Evolutionary conservation across 805 yeast genomes (phyloP), one percentile per base, ranked within the genome.

Genomic region (Kodamaea restingae): DNA sequence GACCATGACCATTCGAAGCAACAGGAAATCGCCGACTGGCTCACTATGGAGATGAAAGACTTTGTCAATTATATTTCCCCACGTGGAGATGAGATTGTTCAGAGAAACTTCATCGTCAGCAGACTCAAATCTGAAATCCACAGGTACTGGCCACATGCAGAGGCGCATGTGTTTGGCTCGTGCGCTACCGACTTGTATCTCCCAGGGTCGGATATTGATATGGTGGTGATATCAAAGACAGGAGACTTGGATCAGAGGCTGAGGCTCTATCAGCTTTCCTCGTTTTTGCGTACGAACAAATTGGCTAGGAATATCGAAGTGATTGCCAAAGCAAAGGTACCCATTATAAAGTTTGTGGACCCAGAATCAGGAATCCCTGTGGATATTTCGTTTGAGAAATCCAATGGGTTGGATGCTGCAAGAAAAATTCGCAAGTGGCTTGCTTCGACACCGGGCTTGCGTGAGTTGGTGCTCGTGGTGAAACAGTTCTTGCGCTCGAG

Each of bases 171-270:
- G 6, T 91, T 93, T 67, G 98, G 98, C 0, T 90, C 97, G 0
- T 85, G 78, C 58, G 96, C 98, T 0, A 90, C 97, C 0, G 96
- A 90, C 55, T 65, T 91, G 44, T 91, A 88, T 55, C 68, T 91
- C 12, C 98, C 98, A 0, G 95, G 95, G 2, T 87, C 96, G 0
- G 98, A 91, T 69, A 88, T 91, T 22, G 98, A 91, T 60, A 81
- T 93, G 80, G 97, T 90, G 32, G 76, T 91, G 17, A 68, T 81
- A 3, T 83, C 95, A 15, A 61, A 70, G 12, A 61, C 66, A 10
- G 80, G 81, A 2, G 75, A 71, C 45, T 72, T 76, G 49, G 88
- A 77, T 50, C 75, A 73, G 42, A 75, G 86, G 54, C 71, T 78
- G n/a, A 66, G 76, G 17, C 61, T 91, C 33, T 88, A 81, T 56